phyloP scores from a whole-genome alignment of 1,139 yeast genomes.

The Saccharomyces hybrid region DNA sequence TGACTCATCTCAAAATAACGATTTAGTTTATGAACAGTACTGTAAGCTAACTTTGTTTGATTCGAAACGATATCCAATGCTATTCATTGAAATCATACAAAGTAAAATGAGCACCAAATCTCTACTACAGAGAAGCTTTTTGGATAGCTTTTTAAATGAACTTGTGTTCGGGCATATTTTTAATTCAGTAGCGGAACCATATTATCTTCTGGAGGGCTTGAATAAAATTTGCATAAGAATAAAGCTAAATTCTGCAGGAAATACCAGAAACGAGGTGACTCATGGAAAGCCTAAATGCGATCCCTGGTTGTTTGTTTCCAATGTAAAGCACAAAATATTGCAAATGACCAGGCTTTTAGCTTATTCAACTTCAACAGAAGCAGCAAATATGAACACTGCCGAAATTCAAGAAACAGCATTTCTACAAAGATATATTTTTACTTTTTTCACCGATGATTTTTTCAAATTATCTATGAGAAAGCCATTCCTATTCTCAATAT shows the following conservation, averaged over 20 bases:
- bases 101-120: slow-evolving; percentile 5
- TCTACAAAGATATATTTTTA: slow-evolving; percentile 15
- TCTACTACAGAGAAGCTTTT: slow-evolving; percentile 1
- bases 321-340: background rate
- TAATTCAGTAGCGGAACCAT: slow-evolving; percentile 2
- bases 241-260: background rate
- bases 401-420: background rate
- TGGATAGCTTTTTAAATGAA: slow-evolving; percentile 1
- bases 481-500: slow-evolving; percentile 21
- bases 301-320: background rate
- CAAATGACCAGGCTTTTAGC: background rate
- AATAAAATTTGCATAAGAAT: background rate
- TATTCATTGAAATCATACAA: slow-evolving; percentile 13
- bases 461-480: slow-evolving; percentile 16
- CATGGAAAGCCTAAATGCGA: background rate
- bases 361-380: background rate
- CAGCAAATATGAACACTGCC: background rate
- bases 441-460: slow-evolving; percentile 17
- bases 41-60: slow-evolving; percentile 12
- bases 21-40: slow-evolving; percentile 9
- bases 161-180: slow-evolving; percentile 3
- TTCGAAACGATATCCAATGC: slow-evolving; percentile 14
- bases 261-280: background rate
- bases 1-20: background rate
- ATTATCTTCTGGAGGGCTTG: slow-evolving; percentile 1